Evolutionary conservation across 2,329 filamentous ascomycete species (phyloP).

Genomic region (Aspergillus aculeatinus): DNA sequence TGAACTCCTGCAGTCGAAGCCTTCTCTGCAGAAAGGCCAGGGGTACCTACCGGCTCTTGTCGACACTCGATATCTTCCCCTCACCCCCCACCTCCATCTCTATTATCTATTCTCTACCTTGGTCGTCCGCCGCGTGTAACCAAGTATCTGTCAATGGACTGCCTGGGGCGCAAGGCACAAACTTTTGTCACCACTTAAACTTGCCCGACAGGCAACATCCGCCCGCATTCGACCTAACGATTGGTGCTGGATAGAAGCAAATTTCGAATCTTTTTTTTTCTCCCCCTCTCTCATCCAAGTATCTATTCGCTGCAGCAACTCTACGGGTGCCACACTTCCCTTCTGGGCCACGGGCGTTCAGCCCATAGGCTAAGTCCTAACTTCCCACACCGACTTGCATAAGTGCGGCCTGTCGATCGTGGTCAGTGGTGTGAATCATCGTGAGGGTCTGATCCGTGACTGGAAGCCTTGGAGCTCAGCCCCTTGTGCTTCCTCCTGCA

Average conservation of each 20-base stretch:
- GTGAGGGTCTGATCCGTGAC: slow-evolving; percentile 9
- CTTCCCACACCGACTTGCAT: slow-evolving; percentile 33
- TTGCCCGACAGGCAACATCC: slow-evolving; percentile 5
- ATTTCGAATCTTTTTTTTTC: not conserved
- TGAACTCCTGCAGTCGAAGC: slow-evolving; percentile 10
- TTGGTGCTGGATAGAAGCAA: slow-evolving; percentile 10
- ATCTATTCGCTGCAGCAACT: slow-evolving; percentile 10
- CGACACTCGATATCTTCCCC: not conserved
- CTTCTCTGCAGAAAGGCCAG: slow-evolving; percentile 10
- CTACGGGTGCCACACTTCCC: slow-evolving; percentile 18
- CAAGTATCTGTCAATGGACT: slow-evolving; percentile 1
- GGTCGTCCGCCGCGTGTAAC: not conserved
- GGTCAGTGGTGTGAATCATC: slow-evolving; percentile 17
- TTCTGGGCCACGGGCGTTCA: slow-evolving; percentile 24
- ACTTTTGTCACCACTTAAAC: slow-evolving; percentile 9
- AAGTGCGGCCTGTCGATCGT: slow-evolving; percentile 34
- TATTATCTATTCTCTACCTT: too few relatives aligned
- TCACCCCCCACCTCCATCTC: not conserved
- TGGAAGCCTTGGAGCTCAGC: slow-evolving; percentile 18
- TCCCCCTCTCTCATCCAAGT: slow-evolving; percentile 3
- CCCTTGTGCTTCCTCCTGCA: slow-evolving; percentile 14
- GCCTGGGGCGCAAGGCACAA: slow-evolving; percentile 12
- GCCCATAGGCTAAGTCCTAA: slow-evolving; percentile 25
- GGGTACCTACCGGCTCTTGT: not conserved
- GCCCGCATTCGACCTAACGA: slow-evolving; percentile 9